Percentiles rank a stretch among this genome's conserved stretches.
Evolutionary conservation across 2,329 filamentous ascomycete species (phyloP).

Genomic region (Parafenestella ontariensis): DNA sequence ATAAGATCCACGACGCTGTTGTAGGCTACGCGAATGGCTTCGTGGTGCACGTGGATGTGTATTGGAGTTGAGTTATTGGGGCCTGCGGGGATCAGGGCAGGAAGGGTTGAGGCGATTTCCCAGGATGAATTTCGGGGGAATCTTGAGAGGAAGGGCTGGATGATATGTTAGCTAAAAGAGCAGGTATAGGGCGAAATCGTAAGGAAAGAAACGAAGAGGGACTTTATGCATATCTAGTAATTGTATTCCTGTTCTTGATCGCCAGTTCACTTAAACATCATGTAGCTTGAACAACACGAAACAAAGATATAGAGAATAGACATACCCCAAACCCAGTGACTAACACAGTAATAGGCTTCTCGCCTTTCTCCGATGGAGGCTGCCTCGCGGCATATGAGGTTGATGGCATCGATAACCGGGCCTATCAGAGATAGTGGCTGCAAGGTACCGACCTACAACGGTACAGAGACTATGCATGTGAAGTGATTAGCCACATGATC

Average conservation of each 20-base stretch:
- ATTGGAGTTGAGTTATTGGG: constrained; percentile 38
- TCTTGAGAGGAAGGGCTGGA: constrained; percentile 42
- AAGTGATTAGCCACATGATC: constrained; percentile 2
- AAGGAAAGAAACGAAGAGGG: not conserved
- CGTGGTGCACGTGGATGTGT: constrained; percentile 43
- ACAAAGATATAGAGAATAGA: not conserved
- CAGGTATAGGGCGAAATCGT: not conserved
- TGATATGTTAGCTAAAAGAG: constrained; percentile 10
- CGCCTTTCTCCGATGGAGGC: constrained; percentile 34
- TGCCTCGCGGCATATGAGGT: constrained; percentile 35
- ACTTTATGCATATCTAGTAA: too few relatives aligned
- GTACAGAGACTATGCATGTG: constrained; percentile 2
- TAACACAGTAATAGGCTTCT: constrained; percentile 45
- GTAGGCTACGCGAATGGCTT: constrained; percentile 47
- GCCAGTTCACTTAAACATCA: not conserved
- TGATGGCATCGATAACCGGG: constrained; percentile 19
- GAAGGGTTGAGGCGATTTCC: constrained; percentile 47
- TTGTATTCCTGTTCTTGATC: not conserved
- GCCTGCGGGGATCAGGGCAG: constrained; percentile 39
- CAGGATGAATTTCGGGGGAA: constrained; percentile 47
- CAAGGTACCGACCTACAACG: not conserved
- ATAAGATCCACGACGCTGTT: constrained; percentile 31
- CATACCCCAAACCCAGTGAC: constrained; percentile 48
- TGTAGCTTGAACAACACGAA: not conserved
- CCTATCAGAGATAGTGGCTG: not conserved